Conservation (phyloP, 163 green algal species). For the Prototheca cutis region DNA sequence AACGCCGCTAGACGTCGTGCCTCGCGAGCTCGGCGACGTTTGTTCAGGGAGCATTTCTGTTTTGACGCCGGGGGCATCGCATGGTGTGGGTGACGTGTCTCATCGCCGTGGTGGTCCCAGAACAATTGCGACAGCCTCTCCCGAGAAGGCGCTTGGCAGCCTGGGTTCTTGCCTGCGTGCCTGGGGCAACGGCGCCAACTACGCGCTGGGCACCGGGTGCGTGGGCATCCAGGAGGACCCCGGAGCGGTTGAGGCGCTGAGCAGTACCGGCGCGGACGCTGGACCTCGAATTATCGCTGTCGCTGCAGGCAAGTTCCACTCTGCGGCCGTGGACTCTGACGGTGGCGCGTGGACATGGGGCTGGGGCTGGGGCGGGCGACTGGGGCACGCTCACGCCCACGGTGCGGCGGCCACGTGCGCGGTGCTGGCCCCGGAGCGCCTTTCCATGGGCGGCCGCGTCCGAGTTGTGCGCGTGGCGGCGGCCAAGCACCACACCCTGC, state of each 20-base stretch:
- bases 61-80: too few relatives aligned
- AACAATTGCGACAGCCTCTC: too few relatives aligned
- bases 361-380: conserved; percentile 71
- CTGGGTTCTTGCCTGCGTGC: too few relatives aligned
- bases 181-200: conserved; percentile 74
- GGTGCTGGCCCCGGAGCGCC: conserved; percentile 64
- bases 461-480: conserved; percentile 55
- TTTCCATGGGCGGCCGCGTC: conserved; percentile 31
- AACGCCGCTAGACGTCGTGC: conserved; percentile 60
- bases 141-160: too few relatives aligned
- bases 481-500: conserved; percentile 84
- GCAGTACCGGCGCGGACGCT: conserved; percentile 13
- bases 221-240: conserved; percentile 24
- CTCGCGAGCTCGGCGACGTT: too few relatives aligned
- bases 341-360: conserved; percentile 79
- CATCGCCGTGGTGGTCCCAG: too few relatives aligned
- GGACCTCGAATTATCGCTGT: too few relatives aligned
- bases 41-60: too few relatives aligned
- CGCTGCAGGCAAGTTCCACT: conserved; percentile 80
- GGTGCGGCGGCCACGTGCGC: conserved; percentile 67
- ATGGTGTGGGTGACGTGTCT: too few relatives aligned
- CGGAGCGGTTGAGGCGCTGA: conserved; percentile 56
- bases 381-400: conserved; percentile 73
- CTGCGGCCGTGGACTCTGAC: conserved; percentile 47
- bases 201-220: conserved; percentile 74